Evolutionary conservation across 805 yeast species (phyloP), one percentile per base, ranked within the genome.

Genomic region (Suhomyces emberorum): DNA sequence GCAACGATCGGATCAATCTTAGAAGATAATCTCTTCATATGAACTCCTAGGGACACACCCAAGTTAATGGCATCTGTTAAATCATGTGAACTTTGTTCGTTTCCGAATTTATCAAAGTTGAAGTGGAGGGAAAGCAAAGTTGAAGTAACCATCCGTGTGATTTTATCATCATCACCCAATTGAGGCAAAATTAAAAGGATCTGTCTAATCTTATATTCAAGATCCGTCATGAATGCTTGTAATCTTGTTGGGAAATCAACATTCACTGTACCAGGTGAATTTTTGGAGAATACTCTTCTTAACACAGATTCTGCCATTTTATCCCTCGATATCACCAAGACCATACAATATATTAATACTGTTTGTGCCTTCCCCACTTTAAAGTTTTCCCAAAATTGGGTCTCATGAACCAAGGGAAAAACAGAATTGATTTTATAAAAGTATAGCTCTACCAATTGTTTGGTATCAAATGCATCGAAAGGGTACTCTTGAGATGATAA

Each of bases 121-220:
- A 51, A 57, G 41, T 55, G 63, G 26, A 57, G 37, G 22, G 51
- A 34, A 11, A 63, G 46, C 6, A 63, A 41, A 5, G 57, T 34
- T 43, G 45, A 47, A 8, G 55, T 57, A 5, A 47, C 51, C 22
- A 54, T 31, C 21, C 56, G 29, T 7, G 46, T 42, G 21, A 60
- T 42, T 37, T 51, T 55, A 37, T 61, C 63, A 27, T 47, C 46
- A 36, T 61, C 65, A 11, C 68, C 68, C 16, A 62, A 43, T 32
- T 57, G 58, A 7, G 59, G 56, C 11, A 59, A 39, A 7, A 60
- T 34, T 14, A 55, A 35, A 10, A 55, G 14, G 14, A 63, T 28
- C 41, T 63, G 70, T n/a, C 69, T 47, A 12, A 64, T 53, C 39
- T 63, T 64, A 28, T 42, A 34, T 17, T 64, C 67, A 22, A 61